Conservation (phyloP, 1,284 basidiomycete species). For the Wolfiporia cocos region DNA sequence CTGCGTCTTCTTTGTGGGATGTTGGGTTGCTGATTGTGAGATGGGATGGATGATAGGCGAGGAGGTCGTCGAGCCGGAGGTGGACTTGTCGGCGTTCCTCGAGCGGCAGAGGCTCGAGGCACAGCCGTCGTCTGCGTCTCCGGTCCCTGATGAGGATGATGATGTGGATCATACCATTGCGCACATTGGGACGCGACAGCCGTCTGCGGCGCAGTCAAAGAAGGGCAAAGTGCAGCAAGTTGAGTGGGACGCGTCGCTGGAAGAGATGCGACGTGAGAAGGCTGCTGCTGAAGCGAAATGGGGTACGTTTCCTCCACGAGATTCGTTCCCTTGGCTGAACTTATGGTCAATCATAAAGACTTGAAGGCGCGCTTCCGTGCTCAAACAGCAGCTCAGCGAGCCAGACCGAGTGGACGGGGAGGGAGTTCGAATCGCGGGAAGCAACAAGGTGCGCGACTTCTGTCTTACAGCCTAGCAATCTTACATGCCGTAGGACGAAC, state of each 20-base stretch:
- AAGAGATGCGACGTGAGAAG: slow-evolving; percentile 62
- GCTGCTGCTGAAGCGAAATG: slow-evolving; percentile 64
- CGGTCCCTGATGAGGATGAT: slow-evolving; percentile 39
- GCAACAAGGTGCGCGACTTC: slow-evolving; percentile 27
- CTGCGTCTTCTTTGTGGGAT: no score
- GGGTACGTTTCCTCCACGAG: slow-evolving; percentile 41
- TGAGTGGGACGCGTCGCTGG: slow-evolving; percentile 60
- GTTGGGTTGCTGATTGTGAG: no score
- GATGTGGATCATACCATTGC: slow-evolving; percentile 59
- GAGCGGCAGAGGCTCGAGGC: slow-evolving; percentile 46
- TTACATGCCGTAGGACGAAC: no score
- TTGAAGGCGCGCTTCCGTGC: slow-evolving; percentile 62
- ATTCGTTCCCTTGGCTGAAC: not conserved
- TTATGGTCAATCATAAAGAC: slow-evolving; percentile 33
- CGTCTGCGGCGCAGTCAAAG: slow-evolving; percentile 25
- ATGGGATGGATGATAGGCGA: slow-evolving; percentile 39
- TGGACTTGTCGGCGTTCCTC: slow-evolving; percentile 63
- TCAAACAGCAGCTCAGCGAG: slow-evolving; percentile 45
- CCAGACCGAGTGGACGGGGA: slow-evolving; percentile 14
- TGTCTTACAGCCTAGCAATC: slow-evolving; percentile 22
- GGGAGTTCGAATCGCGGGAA: slow-evolving; percentile 20
- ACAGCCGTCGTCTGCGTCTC: slow-evolving; percentile 21
- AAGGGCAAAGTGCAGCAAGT: slow-evolving; percentile 63
- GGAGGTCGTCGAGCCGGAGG: slow-evolving; percentile 61
- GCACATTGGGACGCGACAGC: slow-evolving; percentile 35